Evolutionary conservation across 192 early-diverging fungal species (phyloP), one percentile per base, ranked within the genome.

Genomic region (Coemansia asiatica): DNA sequence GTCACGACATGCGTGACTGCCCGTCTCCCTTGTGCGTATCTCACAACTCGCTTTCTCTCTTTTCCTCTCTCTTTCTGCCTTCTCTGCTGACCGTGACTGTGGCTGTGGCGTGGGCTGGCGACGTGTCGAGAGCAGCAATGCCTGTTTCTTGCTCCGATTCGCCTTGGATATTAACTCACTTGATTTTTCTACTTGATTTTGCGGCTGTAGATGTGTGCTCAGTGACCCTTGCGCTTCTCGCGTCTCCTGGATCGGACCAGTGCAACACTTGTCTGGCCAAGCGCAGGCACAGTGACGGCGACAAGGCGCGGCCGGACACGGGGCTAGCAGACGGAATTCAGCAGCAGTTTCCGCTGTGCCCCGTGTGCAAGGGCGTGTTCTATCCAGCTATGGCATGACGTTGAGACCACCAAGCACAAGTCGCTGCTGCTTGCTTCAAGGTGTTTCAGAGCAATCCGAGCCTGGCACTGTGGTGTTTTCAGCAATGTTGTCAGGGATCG

Each of bases 191-290:
- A 26, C 19, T 47, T n/a, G 15, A 19, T 55, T 25, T 49, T 2
- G 19, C 19, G 28, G 0, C 9, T 15, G 50, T 75, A 81, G 78
- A 75, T 54, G 40, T 75, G 46, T 81, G 73, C 59, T 69, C 73
- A 2, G 73, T 72, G 67, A 75, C 77, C 21, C 48, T 80, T 21
- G 62, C 19, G 25, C 46, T 74, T 15, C 58, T 80, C 19, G 54
- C 51, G 19, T 46, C 58, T 61, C 68, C 77, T 2, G 56, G 72
- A 47, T 71, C 77, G 2, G 63, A 68, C 38, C 77, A 73, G 36
- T 80, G 77, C 63, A 62, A 59, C 56, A 74, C 64, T 18, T 74
- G 72, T 35, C 38, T 58, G 36, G 71, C 76, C 65, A 74, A 68
- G 68, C 65, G 68, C 40, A 63, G 26, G 61, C 40, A 44, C 23